Conservation (phyloP, 257 asterid species). For the Handroanthus guayacan region DNA sequence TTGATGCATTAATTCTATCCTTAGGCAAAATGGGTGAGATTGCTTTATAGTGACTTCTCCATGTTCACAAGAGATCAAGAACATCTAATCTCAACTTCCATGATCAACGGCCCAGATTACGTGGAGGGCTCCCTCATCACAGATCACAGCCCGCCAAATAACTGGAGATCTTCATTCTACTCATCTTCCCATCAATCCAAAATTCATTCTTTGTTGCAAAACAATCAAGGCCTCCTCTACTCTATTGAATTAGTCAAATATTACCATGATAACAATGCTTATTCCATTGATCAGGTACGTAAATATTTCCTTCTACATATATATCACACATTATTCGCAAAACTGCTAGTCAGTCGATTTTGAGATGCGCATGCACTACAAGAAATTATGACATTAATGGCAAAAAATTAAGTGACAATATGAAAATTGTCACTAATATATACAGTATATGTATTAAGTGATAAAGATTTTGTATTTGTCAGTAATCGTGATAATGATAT, state of each 20-base stretch:
- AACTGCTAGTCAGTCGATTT: too few relatives aligned
- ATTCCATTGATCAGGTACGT: slow-evolving; percentile 48
- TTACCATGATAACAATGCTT: slow-evolving; percentile 43
- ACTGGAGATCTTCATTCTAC: slow-evolving; percentile 74
- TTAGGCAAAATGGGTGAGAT: slow-evolving; percentile 57
- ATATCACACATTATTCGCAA: too few relatives aligned
- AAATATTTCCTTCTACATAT: neutral
- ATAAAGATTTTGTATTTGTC: too few relatives aligned
- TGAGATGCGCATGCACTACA: too few relatives aligned
- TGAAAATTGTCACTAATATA: too few relatives aligned
- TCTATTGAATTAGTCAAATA: slow-evolving; percentile 61
- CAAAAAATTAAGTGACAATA: too few relatives aligned
- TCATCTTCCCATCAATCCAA: slow-evolving; percentile 46
- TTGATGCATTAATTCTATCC: neutral
- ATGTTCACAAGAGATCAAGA: slow-evolving; percentile 56
- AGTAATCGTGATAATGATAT: too few relatives aligned
- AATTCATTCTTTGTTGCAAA: slow-evolving; percentile 44
- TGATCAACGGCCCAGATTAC: slow-evolving; percentile 36
- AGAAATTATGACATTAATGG: too few relatives aligned
- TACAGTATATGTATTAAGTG: too few relatives aligned
- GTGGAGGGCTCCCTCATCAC: slow-evolving; percentile 65
- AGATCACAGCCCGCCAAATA: slow-evolving; percentile 39
- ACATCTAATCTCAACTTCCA: slow-evolving; percentile 49
- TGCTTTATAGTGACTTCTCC: slow-evolving; percentile 51
- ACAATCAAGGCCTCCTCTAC: slow-evolving; percentile 45